Evolutionary conservation across 2,329 filamentous ascomycete genomes (phyloP).

Genomic region (Arthroderma sp.): DNA sequence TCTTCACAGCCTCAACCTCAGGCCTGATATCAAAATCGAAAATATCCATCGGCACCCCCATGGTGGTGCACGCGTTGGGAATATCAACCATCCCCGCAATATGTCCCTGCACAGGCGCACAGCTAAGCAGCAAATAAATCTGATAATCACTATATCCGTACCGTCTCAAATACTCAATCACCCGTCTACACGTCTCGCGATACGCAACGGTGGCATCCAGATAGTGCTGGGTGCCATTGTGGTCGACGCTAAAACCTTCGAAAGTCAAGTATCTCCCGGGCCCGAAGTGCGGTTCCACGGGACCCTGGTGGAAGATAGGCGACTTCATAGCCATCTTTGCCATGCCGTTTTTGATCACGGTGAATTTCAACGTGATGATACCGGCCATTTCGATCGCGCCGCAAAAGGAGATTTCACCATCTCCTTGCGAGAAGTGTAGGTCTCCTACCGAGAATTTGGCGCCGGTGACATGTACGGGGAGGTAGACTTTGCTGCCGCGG

Average conservation of each 20-base stretch:
- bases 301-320: constrained; percentile 74
- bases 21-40: constrained; percentile 88
- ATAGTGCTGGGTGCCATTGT: constrained; percentile 79
- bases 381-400: constrained; percentile 92
- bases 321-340: constrained; percentile 61
- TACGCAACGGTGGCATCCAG: constrained; percentile 79
- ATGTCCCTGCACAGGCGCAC: constrained; percentile 76
- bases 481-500: constrained; percentile 66
- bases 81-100: constrained; percentile 84
- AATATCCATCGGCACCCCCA: constrained; percentile 83
- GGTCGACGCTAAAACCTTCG: constrained; percentile 81
- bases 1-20: constrained; percentile 43
- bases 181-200: constrained; percentile 62
- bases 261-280: constrained; percentile 73
- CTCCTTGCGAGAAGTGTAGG: constrained; percentile 74
- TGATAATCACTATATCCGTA: constrained; percentile 64
- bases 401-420: constrained; percentile 82
- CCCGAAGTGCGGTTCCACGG: constrained; percentile 77
- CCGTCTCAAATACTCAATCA: constrained; percentile 65
- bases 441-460: constrained; percentile 88
- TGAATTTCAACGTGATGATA: constrained; percentile 79
- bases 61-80: constrained; percentile 78
- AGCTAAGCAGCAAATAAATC: constrained; percentile 72
- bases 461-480: constrained; percentile 73
- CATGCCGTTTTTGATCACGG: constrained; percentile 71